phyloP scores from a whole-genome alignment of 306 rosid genomes.

The Pyrus bretschneideri region DNA sequence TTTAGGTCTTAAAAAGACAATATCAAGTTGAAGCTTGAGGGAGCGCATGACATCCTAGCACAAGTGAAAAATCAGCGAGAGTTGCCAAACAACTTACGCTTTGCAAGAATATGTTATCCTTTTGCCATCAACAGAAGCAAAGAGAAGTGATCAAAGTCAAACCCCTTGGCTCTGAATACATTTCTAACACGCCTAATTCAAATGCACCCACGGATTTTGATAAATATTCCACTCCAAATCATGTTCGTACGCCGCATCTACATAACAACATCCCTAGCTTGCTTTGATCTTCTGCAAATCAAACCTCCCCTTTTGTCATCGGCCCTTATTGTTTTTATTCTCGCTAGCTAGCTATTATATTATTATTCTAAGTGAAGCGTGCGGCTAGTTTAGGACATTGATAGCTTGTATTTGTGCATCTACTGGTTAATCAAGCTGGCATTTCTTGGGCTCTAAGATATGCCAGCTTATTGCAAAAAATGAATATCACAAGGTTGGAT shows the following conservation, averaged over 20 bases:
- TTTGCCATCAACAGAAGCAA: background rate
- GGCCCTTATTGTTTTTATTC: background rate
- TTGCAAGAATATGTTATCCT: background rate
- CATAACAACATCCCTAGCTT: slow-evolving; percentile 11
- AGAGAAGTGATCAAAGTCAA: background rate
- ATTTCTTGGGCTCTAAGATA: slow-evolving; percentile 31
- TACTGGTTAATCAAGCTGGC: slow-evolving; percentile 9
- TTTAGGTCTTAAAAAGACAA: background rate
- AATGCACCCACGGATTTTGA: background rate
- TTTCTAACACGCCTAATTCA: background rate
- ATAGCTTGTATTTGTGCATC: background rate
- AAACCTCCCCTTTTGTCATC: slow-evolving; percentile 4
- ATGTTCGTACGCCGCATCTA: background rate
- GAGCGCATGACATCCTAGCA: background rate
- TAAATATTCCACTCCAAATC: background rate
- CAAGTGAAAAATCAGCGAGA: background rate
- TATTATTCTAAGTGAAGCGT: slow-evolving; percentile 37
- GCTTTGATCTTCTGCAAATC: background rate
- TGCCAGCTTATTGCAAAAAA: slow-evolving; percentile 1
- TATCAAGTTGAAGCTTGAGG: background rate
- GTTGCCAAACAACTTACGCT: background rate
- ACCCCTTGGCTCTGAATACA: background rate
- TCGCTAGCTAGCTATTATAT: background rate
- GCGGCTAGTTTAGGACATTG: slow-evolving; percentile 15
- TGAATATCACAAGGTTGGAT: background rate